Evolutionary conservation across 805 yeast genomes (phyloP), one percentile per base, ranked within the genome.

Genomic region (Nakazawaea wyomingensis): DNA sequence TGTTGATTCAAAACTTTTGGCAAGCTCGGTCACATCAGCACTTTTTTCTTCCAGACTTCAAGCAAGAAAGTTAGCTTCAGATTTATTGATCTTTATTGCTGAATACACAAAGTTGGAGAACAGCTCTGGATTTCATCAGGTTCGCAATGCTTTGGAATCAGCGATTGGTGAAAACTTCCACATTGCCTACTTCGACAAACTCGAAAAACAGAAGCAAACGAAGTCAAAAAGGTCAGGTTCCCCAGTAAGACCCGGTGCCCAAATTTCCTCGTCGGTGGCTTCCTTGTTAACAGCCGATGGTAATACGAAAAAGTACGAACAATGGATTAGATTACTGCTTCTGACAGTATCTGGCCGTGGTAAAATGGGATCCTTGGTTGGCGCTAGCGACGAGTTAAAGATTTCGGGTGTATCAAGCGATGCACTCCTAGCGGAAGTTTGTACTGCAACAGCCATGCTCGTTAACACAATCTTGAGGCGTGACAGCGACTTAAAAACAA

Each of bases 321-420:
- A 60, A 1, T 64, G 67, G 66, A 46, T 63, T 16, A 56, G 62
- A 61, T 51, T 60, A 14, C 52, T 54, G 16, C 47, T 54, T 20
- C 41, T 63, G 22, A 43, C 60, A 2, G 50, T 62, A 22, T 54
- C 57, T 39, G 96, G 96, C 2, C 74, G 90, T 52, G 98, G 98
- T 6, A 83, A 80, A 53, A 72, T 85, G 74, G 96, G 96, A 9
- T 86, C 96, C 1, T 61, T 83, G 54, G 98, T 91, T 7, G 97
- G 97, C 2, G 96, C 96, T 0, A 82, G 87, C 46, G 93, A 83
- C 8, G 97, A 91, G 51, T 72, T 79, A 42, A 80, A 78, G 46
- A 60, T 72, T 5, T 65, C 69, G 2, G 76, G 79, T 0, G 67
- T 73, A 26, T 71, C 71, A 39, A 72, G 78, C 20, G 91, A 85